Base-by-base conservation (phyloP, 108 stramenopile species). In the Halocafeteria seosinensis region DNA sequence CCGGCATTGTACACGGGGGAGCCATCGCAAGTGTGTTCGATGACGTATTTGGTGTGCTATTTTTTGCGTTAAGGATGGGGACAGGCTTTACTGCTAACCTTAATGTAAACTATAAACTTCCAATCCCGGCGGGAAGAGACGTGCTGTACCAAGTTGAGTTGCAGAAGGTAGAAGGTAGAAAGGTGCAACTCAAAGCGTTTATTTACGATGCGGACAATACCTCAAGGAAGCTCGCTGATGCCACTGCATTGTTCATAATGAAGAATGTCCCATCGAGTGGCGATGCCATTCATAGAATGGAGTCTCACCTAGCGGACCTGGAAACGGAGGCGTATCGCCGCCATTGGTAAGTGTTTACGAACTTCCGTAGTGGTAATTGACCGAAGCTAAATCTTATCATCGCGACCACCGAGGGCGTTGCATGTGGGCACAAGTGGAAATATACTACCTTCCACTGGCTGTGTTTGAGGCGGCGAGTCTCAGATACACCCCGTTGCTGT, bases 1-100 rank as follows among this genome's bases (percentile, higher is more conserved):
- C 61, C 36, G 60, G 61, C 28, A 60, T 68, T 21, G 61, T 68
- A 26, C 67, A 68, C 50, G 67, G 67, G 5, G 67, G 67, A 17
- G 29, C 59, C 3, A 61, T 25, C 23, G 21, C 57, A 2, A 29
- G 34, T 17, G 8, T 38, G 8, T 35, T 68, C n/a, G 67, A 68
- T 47, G 59, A 68, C 61, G 3, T 36, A 12, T 68, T 68, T 68
- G 67, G 67, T 8, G 25, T 26, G 59, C 8, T 68, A 25, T 68
- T 57, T 47, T 55, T 68, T 24, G 32, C 58, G 17, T 24, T 1
- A 29, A 17, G 59, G 13, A 17, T 27, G 47, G 28, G 29, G 1
- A 17, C 38, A 1, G 67, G 26, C 37, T 61, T 68, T 34, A 68
- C 67, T 3, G 67, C 67, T 17, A 68, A 61, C 32, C 25, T 68